Conservation (phyloP, 805 yeast species). For the Spathaspora arborariae region DNA sequence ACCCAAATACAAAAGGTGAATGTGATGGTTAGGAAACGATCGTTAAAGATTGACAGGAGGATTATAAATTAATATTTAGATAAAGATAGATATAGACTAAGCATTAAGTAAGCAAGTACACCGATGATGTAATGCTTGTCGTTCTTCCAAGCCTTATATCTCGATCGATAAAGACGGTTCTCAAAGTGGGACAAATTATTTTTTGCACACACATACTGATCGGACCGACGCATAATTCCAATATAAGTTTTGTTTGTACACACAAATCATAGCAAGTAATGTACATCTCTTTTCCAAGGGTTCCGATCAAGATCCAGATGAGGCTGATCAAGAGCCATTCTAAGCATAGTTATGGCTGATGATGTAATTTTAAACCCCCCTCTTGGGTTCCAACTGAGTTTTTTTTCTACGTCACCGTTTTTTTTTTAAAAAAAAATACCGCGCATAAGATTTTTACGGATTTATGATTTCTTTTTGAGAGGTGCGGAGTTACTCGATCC, state of each 20-base stretch:
- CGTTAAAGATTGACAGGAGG: too few species aligned
- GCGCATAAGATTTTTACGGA: not conserved
- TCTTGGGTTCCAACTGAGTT: too few species aligned
- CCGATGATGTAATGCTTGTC: not conserved
- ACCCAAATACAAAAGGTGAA: too few species aligned
- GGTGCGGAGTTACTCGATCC: not conserved
- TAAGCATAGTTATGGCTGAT: not conserved
- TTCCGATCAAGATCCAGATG: not conserved
- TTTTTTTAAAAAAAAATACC: not conserved
- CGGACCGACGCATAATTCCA: not conserved
- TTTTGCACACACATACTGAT: not conserved
- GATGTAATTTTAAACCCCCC: not conserved
- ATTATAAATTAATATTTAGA: too few species aligned
- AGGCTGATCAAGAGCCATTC: not conserved
- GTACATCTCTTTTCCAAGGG: not conserved
- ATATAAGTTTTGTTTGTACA: not conserved
- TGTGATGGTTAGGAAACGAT: too few species aligned
- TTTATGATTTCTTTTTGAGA: not conserved
- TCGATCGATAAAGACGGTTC: not conserved
- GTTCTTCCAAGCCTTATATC: not conserved
- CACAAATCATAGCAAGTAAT: not conserved
- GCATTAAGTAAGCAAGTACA: too few species aligned
- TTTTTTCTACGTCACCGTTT: not conserved
- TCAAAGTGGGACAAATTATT: not conserved
- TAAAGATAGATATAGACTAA: too few species aligned